Evolutionary conservation across 176 grass and related monocot species (phyloP), one percentile per base, ranked within the genome.

Genomic region (Saccharum spontaneum): DNA sequence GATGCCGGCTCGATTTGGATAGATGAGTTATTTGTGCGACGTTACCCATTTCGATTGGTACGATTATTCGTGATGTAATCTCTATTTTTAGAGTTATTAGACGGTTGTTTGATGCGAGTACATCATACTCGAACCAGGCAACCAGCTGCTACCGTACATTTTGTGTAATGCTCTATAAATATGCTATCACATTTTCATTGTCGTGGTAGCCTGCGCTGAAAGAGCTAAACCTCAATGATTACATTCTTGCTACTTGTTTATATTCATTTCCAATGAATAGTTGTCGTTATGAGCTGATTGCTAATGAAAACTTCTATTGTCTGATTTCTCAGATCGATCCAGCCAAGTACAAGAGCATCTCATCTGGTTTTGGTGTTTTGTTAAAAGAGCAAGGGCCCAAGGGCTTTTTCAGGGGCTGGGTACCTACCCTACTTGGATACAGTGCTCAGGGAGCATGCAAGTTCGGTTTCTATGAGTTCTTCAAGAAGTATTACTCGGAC

Each of bases 401-500:
- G 39, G 91, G 89, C 6, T 97, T 97, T 84, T 97, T 91, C 84
- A 93, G 85, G 69, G 94, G 91, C 52, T 97, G 91, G 91, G 82
- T 90, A 39, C 91, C 89, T 22, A 97, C 94, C 12, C 54, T 97
- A 37, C 39, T 91, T 9, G 94, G 94, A 6, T 97, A 97, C 63
- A 97, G 94, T 39, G 71, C 89, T 16, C 94, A 97, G 85, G 94
- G 94, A n/a, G 75, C 84, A 0, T 85, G 73, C 89, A 97, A 97
- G 77, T 93, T 87, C 1, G 91, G 91, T 62, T 90, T 93, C 84
- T 97, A 96, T 2, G 91, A 96, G 24, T 93, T 89, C 57, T 97
- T 97, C 78, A 97, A 97, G 61, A 97, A 91, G 81, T 91, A 89
- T 44, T 97, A 93, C 80, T 93, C 84, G 0, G 91, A 93, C 65